Evolutionary conservation across 177 flowering plant species (phyloP).

Genomic region (Vitis hybrid): DNA sequence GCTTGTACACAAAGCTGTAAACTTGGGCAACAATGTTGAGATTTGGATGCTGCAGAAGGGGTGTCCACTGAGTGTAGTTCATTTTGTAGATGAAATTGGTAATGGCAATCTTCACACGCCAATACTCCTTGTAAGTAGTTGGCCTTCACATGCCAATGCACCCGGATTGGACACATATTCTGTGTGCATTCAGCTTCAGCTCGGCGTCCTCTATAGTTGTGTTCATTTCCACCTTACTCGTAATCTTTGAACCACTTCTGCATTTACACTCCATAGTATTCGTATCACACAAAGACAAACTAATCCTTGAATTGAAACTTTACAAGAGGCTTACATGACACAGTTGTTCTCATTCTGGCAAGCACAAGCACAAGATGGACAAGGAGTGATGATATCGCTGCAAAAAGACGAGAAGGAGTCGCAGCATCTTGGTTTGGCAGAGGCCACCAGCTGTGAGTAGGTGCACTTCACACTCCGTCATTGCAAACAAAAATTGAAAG

Average conservation of each 20-base stretch:
- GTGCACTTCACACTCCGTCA: constrained; percentile 89
- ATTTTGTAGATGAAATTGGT: constrained; percentile 62
- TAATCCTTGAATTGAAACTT: not conserved
- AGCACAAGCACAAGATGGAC: constrained; percentile 71
- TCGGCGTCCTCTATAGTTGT: constrained; percentile 44
- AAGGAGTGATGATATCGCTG: constrained; percentile 61
- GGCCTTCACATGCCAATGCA: constrained; percentile 76
- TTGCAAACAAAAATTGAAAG: constrained; percentile 33
- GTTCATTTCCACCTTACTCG: constrained; percentile 39
- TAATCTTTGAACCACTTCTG: constrained; percentile 27
- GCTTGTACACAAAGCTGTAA: constrained; percentile 76
- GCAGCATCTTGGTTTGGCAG: constrained; percentile 65
- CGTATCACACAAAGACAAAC: too few species aligned
- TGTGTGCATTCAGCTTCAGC: constrained; percentile 63
- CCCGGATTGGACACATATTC: constrained; percentile 72
- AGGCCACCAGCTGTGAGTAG: constrained; percentile 64
- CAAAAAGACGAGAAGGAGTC: constrained; percentile 76
- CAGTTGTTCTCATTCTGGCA: constrained; percentile 56
- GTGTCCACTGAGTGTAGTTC: constrained; percentile 75
- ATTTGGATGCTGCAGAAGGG: constrained; percentile 72
- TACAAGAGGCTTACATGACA: constrained; percentile 37
- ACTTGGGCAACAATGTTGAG: constrained; percentile 69
- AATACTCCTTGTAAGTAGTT: constrained; percentile 64
- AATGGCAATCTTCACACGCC: constrained; percentile 70
- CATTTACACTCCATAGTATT: not conserved